Percentiles rank a stretch among this genome's conserved stretches.
Evolutionary conservation across 129 eudicot species (phyloP).

Genomic region (Arctium lappa): DNA sequence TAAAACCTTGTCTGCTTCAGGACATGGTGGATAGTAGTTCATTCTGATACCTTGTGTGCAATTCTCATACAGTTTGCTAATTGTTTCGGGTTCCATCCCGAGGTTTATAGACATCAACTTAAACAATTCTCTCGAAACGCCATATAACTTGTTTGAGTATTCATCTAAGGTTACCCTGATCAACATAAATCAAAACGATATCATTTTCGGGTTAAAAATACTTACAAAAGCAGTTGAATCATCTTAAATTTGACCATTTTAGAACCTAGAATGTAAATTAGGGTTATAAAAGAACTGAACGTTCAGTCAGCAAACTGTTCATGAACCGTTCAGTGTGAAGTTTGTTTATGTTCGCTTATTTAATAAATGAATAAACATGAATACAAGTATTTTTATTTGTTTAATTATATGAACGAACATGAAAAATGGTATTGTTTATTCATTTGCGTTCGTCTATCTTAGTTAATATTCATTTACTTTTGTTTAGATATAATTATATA

Average conservation of each 20-base stretch:
- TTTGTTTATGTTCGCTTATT: no score
- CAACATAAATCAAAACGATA: not conserved
- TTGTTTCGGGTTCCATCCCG: constrained; percentile 19
- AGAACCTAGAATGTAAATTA: no score
- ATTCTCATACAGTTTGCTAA: constrained; percentile 32
- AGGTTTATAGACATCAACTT: constrained; percentile 37
- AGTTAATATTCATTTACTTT: no score
- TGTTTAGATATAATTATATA: no score
- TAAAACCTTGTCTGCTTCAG: constrained; percentile 38
- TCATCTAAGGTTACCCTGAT: constrained; percentile 43
- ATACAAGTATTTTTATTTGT: no score
- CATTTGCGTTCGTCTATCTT: no score
- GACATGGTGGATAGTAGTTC: constrained; percentile 63
- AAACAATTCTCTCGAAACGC: constrained; percentile 24
- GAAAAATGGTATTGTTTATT: no score
- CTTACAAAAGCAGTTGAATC: not conserved
- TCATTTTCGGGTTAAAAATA: not conserved
- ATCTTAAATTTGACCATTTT: not conserved
- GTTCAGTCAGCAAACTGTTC: no score
- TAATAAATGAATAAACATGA: no score
- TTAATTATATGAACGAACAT: no score
- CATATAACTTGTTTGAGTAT: constrained; percentile 24
- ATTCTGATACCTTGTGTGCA: constrained; percentile 51
- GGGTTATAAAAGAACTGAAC: no score
- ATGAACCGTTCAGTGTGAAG: no score